Base-by-base conservation (phyloP, 2,329 filamentous ascomycete species). In the Didymella keratinophila region DNA sequence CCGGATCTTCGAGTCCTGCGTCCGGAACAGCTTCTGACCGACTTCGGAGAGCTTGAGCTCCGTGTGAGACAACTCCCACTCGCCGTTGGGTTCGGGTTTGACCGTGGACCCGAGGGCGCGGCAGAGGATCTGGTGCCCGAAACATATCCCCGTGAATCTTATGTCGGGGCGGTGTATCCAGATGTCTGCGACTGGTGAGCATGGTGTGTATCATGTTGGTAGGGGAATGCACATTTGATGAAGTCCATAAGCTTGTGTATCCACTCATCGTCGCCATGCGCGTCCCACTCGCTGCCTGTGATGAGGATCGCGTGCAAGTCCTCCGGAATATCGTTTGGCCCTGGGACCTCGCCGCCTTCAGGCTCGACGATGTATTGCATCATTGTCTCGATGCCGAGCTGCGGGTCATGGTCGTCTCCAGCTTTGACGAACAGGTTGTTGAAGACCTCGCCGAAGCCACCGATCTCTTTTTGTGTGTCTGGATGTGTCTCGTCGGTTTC, bases 401-500 rank as follows among this genome's bases (percentile, higher is more conserved):
- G 81, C 2, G 86, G 86, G 25, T 83, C 74, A 60, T 87, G 84
- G 2, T 76, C 76, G 21, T 78, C 71, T 3, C 85, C 86, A 2
- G 84, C 84, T 32, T 77, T 71, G 21, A 77, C 73, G 60, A 87
- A 84, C 37, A 85, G 79, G 1, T 77, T 64, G 59, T 86, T 78
- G 10, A 87, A 69, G 23, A 87, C 82, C 39, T 84, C 74, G 9
- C 83, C 84, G 64, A 86, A 87, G 6, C 78, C 78, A 14, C 85
- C 85, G n/a, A 74, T 78, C 44, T 80, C 76, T 18, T 76, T 67
- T 44, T 81, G 70, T 1, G 82, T 85, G 8, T 84, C 78, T 12
- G 82, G 80, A 61, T 86, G 81, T 25, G 83, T 80, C 53, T 80
- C 77, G 64, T 87, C 85, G 0, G 85, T 87, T 70, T 87, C 85